Evolutionary conservation across 345 rosid genomes (phyloP), one percentile per base, ranked within the genome.

Genomic region (Psidium friedrichsthalianum): DNA sequence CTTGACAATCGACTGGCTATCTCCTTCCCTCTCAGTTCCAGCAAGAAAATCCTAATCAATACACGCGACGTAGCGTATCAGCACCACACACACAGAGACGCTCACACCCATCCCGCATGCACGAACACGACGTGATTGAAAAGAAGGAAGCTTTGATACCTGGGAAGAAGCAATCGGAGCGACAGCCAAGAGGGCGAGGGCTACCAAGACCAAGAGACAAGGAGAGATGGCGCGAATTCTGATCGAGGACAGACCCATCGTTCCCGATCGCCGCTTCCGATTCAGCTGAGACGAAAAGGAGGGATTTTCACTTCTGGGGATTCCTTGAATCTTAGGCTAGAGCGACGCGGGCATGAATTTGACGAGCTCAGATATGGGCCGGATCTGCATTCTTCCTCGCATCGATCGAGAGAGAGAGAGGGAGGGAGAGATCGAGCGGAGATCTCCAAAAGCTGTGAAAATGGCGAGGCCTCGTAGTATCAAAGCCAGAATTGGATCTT

Each of bases 1-100:
- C 86, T 89, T 91, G 81, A 81, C 87, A 51, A 92, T 90, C 82
- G 89, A 85, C 32, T 82, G 90, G 84, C 74, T 88, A 3, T 91
- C 89, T 82, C 91, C 96, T 56, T 92, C 93, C 87, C 83, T 90
- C 86, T 84, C 97, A 85, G 87, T 89, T 57, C 90, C 93, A 84
- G 86, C 57, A 56, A 47, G 85, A 22, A 92, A 83, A 6, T 92
- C 98, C 98, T 95, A 86, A 27, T 20, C 84, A 53, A 12, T 44
- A 36, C 87, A 22, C 76, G 47, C 25, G 40, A 40, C 36, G 49
- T 18, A 29, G 53, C 10, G 47, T 6, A 69, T 69, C 36, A 83
- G 85, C 27, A 27, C 32, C 32, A 36, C 52, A 12, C 25, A 57
- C 8, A 15, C 82, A 11, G 14, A 32, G 22, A 40, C 44, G 8